Base-by-base conservation (phyloP, 805 yeast species). In the Candida rishiriensis region DNA sequence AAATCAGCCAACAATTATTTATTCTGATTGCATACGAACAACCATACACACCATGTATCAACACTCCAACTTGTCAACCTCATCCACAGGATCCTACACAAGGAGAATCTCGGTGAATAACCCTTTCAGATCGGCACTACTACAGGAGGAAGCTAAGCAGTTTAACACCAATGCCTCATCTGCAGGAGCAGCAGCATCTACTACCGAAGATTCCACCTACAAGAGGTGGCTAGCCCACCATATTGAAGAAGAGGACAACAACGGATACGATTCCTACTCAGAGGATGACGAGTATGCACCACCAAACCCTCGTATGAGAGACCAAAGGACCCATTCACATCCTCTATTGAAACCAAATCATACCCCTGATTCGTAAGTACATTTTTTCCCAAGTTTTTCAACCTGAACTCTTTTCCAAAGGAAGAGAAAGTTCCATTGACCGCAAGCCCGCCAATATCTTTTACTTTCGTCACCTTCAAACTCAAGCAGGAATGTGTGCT, bases 101-200 rank as follows among this genome's bases (percentile, higher is more conserved):
- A 60, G 76, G 53, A 60, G 80, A 50, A 63, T 81, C 42, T 82
- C 89, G 7, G 69, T 81, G 3, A 81, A 81, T 60, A 85, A 85
- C 53, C 91, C 91, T n/a, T 85, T 85, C 62, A 73, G 91, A 56
- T 69, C 70, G 43, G 72, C 71, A 7, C 56, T 70, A 28, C 39
- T 64, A 3, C 64, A 60, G 39, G 66, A 64, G 33, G 68, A 62
- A 42, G 50, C 58, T 10, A 53, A 42, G 36, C 36, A 38, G 11
- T 39, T 44, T 26, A 41, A 42, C n/a, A 42, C 38, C 42, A 56
- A 36, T 16, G n/a, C n/a, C n/a, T 7, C 26, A 21, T 21, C 26
- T 5, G 26, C 26, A 7, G 26, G 26, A 5, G 26, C 26, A 21
- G 26, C n/a, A n/a, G 43, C 34, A 14, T 43, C 50, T 30, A 39